Evolutionary conservation across 1,284 basidiomycete species (phyloP).

Genomic region (Microstroma glucosiphilum): DNA sequence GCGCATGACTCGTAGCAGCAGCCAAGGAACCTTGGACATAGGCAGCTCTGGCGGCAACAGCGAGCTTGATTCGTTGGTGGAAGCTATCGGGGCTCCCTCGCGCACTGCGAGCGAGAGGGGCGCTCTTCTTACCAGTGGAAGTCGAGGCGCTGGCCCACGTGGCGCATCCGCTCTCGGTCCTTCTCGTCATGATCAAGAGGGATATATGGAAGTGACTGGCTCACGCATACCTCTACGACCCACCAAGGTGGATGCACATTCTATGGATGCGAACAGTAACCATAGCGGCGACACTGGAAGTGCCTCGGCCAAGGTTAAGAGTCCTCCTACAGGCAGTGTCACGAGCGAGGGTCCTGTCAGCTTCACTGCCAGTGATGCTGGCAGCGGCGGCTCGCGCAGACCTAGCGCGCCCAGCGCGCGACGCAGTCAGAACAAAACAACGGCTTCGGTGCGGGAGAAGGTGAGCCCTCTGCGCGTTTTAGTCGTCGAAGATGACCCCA

Average conservation of each 20-base stretch:
- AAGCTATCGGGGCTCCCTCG: conserved; percentile 56
- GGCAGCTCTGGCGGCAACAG: conserved; percentile 33
- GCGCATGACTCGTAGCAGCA: conserved; percentile 27
- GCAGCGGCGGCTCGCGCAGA: not conserved
- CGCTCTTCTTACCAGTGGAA: too few relatives aligned
- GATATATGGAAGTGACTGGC: conserved; percentile 48
- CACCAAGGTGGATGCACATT: conserved; percentile 45
- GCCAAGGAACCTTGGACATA: conserved; percentile 29
- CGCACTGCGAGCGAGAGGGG: too few relatives aligned
- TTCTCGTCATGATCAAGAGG: not conserved
- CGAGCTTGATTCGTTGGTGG: conserved; percentile 65
- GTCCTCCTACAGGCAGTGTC: too few relatives aligned
- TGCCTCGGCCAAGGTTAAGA: too few relatives aligned
- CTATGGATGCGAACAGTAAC: conserved; percentile 16
- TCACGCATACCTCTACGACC: conserved; percentile 51
- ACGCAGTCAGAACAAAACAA: not conserved
- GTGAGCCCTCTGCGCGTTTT: conserved; percentile 33
- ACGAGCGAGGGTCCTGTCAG: too few relatives aligned
- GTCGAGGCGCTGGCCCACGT: not conserved
- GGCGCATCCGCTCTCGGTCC: not conserved
- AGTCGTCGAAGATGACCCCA: conserved; percentile 59
- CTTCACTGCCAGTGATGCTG: not conserved
- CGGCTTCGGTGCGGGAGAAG: not conserved
- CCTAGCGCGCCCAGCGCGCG: not conserved
- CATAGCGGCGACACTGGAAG: not conserved